phyloP scores from a whole-genome alignment of 192 early-diverging fungal species.

The Jimgerdemannia flammicorona region DNA sequence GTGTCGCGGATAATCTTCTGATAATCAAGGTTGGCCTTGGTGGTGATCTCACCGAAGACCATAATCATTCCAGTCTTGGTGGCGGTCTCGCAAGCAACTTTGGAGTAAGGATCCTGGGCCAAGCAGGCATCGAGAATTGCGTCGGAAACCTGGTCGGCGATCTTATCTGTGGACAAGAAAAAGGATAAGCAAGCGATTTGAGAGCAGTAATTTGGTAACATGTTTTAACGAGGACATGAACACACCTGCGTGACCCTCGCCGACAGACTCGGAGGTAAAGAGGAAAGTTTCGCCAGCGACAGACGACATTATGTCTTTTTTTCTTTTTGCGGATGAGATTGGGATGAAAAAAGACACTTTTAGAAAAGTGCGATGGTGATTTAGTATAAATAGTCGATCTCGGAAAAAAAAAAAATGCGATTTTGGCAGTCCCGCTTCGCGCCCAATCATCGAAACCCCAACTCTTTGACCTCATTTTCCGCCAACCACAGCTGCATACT shows the following conservation, averaged over 20 bases:
- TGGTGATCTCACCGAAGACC: constrained; percentile 99
- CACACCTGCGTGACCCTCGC: constrained; percentile 96
- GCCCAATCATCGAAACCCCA: no score
- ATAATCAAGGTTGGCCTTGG: constrained; percentile 97
- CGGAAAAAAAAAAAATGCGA: no score
- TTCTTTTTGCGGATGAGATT: not conserved
- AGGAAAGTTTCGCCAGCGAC: constrained; percentile 81
- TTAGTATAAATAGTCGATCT: no score
- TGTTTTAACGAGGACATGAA: not conserved
- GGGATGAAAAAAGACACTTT: no score
- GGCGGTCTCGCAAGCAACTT: constrained; percentile 99
- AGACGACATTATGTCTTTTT: not conserved
- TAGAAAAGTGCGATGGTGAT: no score
- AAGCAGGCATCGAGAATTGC: constrained; percentile 98
- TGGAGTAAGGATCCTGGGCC: constrained; percentile 91
- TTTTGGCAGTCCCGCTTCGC: no score
- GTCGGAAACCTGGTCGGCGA: constrained; percentile 99
- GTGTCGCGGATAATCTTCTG: constrained; percentile 99
- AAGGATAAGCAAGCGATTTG: not conserved
- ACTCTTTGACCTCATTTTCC: no score
- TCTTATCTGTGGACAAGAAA: constrained; percentile 76
- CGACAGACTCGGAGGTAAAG: constrained; percentile 99
- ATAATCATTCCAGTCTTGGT: constrained; percentile 99
- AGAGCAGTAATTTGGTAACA: not conserved
- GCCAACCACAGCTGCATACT: no score